These are phyloP conservation scores for Grosmannia penicillata DNA, from an alignment of 2,329 filamentous ascomycete genomes.

Conservation along the genomic window DNA sequence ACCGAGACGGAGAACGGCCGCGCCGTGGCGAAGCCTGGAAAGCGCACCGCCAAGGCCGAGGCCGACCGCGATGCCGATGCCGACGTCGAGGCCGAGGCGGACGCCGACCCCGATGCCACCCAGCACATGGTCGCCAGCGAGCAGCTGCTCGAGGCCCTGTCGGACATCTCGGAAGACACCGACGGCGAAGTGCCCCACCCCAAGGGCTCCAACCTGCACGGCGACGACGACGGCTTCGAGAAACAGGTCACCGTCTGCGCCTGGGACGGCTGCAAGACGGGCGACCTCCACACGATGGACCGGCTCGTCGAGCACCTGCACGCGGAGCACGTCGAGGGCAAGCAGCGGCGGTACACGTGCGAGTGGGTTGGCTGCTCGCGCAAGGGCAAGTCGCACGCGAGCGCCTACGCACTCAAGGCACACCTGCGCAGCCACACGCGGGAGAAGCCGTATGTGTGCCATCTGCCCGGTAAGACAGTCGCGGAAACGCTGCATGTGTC, in stretches of 20 bases:
- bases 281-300: constrained; percentile 69
- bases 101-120: constrained; percentile 1
- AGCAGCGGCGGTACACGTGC: constrained; percentile 95
- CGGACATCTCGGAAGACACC: constrained; percentile 79
- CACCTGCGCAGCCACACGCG: constrained; percentile 97
- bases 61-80: constrained; percentile 10
- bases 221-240: constrained; percentile 63
- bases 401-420: constrained; percentile 87
- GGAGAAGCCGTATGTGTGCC: constrained; percentile 97
- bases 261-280: constrained; percentile 61
- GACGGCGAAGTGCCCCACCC: constrained; percentile 60
- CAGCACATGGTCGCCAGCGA: background rate
- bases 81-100: background rate
- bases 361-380: constrained; percentile 85
- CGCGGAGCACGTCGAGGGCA: constrained; percentile 81
- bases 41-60: constrained; percentile 10
- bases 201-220: constrained; percentile 28
- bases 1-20: background rate
- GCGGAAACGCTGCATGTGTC: background rate
- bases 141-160: constrained; percentile 36
- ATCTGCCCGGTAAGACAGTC: constrained; percentile 56
- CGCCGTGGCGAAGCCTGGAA: background rate
- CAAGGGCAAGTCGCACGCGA: constrained; percentile 85
- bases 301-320: constrained; percentile 72
- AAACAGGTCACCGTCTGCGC: constrained; percentile 66